Percentiles rank a stretch among this genome's conserved stretches.
Evolutionary conservation across 164 flowering plant species (phyloP).

Genomic region (Magnolia changhungtana): DNA sequence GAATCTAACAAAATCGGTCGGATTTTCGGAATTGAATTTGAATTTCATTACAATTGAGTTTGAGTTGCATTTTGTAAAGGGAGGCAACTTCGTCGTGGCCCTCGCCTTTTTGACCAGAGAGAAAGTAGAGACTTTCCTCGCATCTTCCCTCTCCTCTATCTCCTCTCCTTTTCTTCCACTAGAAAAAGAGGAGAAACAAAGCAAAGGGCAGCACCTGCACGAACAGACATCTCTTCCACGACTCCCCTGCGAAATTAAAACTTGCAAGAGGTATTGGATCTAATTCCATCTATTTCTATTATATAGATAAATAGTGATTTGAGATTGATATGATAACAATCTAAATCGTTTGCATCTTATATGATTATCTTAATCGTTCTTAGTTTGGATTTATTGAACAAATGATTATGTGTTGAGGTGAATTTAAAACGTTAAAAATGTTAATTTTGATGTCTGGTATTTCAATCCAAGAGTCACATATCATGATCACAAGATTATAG

Average conservation of each 20-base stretch:
- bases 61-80: neutral
- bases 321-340: neutral
- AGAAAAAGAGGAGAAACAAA: neutral
- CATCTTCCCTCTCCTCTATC: neutral
- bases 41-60: neutral
- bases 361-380: neutral
- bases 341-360: neutral
- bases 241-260: neutral
- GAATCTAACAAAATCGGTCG: neutral
- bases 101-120: conserved; percentile 7
- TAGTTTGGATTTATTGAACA: too few relatives aligned
- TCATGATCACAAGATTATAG: too few relatives aligned
- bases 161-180: neutral
- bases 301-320: too few relatives aligned
- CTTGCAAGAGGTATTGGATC: neutral
- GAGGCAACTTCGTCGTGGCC: neutral
- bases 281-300: neutral
- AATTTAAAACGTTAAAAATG: too few relatives aligned
- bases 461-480: too few relatives aligned
- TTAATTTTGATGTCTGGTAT: too few relatives aligned
- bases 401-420: too few relatives aligned
- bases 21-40: too few relatives aligned
- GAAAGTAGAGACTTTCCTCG: neutral
- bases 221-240: neutral
- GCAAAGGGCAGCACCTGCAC: neutral